Base-by-base conservation (phyloP, 495 filamentous ascomycete genomes). In the Neohortaea acidophila region DNA sequence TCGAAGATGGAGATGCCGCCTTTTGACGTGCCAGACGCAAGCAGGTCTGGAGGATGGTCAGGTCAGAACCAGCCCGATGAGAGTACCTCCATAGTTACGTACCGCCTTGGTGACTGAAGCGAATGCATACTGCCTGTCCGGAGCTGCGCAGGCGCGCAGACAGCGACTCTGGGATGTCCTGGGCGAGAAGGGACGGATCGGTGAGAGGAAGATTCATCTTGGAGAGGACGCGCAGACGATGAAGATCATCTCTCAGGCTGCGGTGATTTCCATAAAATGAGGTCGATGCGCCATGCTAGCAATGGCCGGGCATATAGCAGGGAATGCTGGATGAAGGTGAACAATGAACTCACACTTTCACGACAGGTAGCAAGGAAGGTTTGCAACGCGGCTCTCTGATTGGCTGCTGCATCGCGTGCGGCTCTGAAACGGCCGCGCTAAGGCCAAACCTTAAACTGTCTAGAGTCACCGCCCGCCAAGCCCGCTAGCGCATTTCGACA, bases 1-100 rank as follows among this genome's bases (percentile, higher is more conserved):
- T 99, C 89, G 65, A 93, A 99, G 37, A 99, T 80, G 23, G 94
- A 79, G 31, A 96, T 79, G 12, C 79, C 85, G 46, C 89, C 89
- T 61, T 96, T 86, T 43, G 81, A 65, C 70, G 89, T 73, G 55
- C 89, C 89, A 20, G 84, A 85, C 27, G 89, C 89, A 42, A 97
- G 75, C 49, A 86, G 84, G 56, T 96, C 85, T n/a, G n/a, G n/a
- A n/a, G n/a, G n/a, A n/a, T n/a, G n/a, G n/a, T n/a, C n/a, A n/a
- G n/a, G n/a, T n/a, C n/a, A n/a, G n/a, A n/a, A n/a, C n/a, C n/a
- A n/a, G n/a, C n/a, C n/a, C n/a, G n/a, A n/a, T n/a, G n/a, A n/a
- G n/a, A n/a, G n/a, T n/a, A n/a, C n/a, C n/a, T n/a, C n/a, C n/a
- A n/a, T n/a, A n/a, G n/a, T n/a, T n/a, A n/a, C n/a, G n/a, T n/a